phyloP scores from a whole-genome alignment of 2,329 filamentous ascomycete species.

The Exserohilum rostratum region DNA sequence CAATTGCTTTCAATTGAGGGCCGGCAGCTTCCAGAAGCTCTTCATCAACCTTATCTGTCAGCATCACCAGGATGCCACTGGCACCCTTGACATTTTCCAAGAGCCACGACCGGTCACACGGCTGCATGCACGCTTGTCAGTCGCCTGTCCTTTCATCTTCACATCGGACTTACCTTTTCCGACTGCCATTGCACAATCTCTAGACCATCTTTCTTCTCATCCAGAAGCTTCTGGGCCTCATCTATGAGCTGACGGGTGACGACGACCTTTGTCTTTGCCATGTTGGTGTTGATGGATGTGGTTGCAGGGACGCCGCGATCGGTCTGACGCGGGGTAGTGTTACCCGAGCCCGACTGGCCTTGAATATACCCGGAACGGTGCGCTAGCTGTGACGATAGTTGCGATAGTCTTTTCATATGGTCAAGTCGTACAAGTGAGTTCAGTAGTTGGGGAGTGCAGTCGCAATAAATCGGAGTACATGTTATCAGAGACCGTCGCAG shows the following conservation, averaged over 20 bases:
- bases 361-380: background rate
- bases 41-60: slow-evolving; percentile 35
- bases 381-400: slow-evolving; percentile 17
- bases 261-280: slow-evolving; percentile 36
- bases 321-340: slow-evolving; percentile 25
- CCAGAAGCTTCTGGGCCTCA: slow-evolving; percentile 28
- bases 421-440: no score
- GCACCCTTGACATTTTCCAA: slow-evolving; percentile 33
- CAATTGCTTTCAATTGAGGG: slow-evolving; percentile 30
- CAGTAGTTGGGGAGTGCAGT: no score
- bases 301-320: slow-evolving; percentile 18
- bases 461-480: no score
- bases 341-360: background rate
- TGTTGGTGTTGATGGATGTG: slow-evolving; percentile 18
- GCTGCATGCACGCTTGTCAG: slow-evolving; percentile 23
- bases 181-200: slow-evolving; percentile 40
- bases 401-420: slow-evolving; percentile 17
- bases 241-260: slow-evolving; percentile 37
- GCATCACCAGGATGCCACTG: slow-evolving; percentile 35
- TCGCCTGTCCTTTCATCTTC: background rate
- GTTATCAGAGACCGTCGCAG: no score
- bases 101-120: slow-evolving; percentile 38
- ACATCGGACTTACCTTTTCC: slow-evolving; percentile 21
- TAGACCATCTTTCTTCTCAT: slow-evolving; percentile 23
- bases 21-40: slow-evolving; percentile 34